These are phyloP conservation scores for Aspergillus kassunensis DNA, from an alignment of 495 filamentous ascomycete genomes.

Conservation along the genomic window DNA sequence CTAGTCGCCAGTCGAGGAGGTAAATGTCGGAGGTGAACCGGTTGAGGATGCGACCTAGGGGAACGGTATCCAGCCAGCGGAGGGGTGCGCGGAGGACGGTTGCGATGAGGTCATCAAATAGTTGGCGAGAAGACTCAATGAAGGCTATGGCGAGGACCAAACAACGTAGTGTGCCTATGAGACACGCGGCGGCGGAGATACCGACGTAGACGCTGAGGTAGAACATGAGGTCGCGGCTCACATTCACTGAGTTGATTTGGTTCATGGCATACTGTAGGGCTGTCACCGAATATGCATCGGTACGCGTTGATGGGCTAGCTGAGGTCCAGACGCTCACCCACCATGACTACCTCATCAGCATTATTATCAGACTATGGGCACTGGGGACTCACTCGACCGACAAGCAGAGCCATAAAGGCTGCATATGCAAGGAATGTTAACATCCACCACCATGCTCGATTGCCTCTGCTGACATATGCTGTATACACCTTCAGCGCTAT, in stretches of 20 bases:
- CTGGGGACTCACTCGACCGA: slow-evolving; percentile 41
- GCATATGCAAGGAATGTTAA: slow-evolving; percentile 50
- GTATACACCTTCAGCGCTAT: slow-evolving; percentile 59
- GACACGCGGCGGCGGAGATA: slow-evolving; percentile 52
- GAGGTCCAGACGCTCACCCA: slow-evolving; percentile 66
- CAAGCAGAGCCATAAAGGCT: slow-evolving; percentile 43
- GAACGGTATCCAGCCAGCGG: slow-evolving; percentile 76
- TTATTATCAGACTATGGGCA: not conserved
- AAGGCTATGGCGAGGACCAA: slow-evolving; percentile 55
- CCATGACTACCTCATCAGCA: slow-evolving; percentile 47
- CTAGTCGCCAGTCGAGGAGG: slow-evolving; percentile 58
- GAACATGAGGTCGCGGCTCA: slow-evolving; percentile 30
- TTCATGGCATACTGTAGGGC: not conserved
- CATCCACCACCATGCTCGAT: slow-evolving; percentile 58
- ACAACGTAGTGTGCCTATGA: slow-evolving; percentile 56
- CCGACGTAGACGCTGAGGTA: slow-evolving; percentile 65
- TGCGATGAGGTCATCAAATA: slow-evolving; percentile 63
- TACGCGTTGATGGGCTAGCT: slow-evolving; percentile 12
- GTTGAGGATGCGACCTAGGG: slow-evolving; percentile 70
- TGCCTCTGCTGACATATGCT: slow-evolving; percentile 60
- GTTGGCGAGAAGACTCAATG: slow-evolving; percentile 54
- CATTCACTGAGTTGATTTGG: not conserved
- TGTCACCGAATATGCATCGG: not conserved
- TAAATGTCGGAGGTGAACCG: slow-evolving; percentile 73
- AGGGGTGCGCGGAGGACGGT: slow-evolving; percentile 64